Conservation (phyloP, 768 basidiomycete genomes). For the Termitomyces sp. region DNA sequence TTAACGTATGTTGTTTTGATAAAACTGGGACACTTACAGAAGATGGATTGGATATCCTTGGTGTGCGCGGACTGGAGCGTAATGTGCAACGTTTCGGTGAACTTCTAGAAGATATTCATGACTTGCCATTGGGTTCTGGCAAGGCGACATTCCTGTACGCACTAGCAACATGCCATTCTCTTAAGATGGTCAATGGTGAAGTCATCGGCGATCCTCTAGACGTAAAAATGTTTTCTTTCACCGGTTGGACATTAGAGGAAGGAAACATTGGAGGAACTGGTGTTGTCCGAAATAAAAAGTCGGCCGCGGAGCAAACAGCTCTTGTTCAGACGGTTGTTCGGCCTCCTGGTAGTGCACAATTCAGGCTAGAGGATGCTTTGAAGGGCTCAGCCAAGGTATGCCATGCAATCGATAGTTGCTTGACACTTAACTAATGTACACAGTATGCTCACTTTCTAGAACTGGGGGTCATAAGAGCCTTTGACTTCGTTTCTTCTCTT, state of each 20-base stretch:
- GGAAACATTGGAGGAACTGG: slow-evolving; percentile 68
- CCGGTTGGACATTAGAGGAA: slow-evolving; percentile 94
- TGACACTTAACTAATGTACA: neutral
- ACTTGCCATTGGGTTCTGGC: slow-evolving; percentile 65
- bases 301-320: slow-evolving; percentile 68
- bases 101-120: slow-evolving; percentile 79
- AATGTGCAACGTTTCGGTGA: slow-evolving; percentile 80
- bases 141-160: slow-evolving; percentile 89
- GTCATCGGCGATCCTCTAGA: slow-evolving; percentile 95
- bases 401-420: neutral
- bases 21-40: slow-evolving; percentile 99
- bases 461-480: slow-evolving; percentile 91
- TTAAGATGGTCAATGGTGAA: slow-evolving; percentile 84
- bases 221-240: slow-evolving; percentile 97
- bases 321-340: slow-evolving; percentile 95
- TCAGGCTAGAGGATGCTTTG: slow-evolving; percentile 89
- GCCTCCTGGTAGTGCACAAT: slow-evolving; percentile 89
- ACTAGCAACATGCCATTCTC: slow-evolving; percentile 91
- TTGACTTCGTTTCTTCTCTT: slow-evolving; percentile 92
- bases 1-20: slow-evolving; percentile 98
- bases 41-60: slow-evolving; percentile 95
- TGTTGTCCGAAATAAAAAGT: slow-evolving; percentile 59
- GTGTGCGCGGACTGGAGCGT: slow-evolving; percentile 82
- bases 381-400: slow-evolving; percentile 74
- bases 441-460: slow-evolving; percentile 97